Percentiles rank a stretch among this genome's conserved stretches.
Evolutionary conservation across 768 basidiomycete genomes (phyloP).

Genomic region (Boletus tomentosulus): DNA sequence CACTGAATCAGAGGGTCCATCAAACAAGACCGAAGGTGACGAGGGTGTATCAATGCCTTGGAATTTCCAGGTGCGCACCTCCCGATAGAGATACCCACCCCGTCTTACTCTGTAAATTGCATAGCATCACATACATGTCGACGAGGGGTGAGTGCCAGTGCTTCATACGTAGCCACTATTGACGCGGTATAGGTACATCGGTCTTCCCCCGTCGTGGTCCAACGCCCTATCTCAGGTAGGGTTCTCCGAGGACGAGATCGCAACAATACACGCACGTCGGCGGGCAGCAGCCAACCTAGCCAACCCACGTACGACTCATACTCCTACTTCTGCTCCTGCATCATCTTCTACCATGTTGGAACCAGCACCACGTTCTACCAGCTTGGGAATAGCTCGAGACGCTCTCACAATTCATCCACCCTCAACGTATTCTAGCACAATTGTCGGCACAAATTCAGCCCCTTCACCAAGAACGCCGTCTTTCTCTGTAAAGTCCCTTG

Average conservation of each 20-base stretch:
- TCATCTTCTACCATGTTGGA: conserved; percentile 17
- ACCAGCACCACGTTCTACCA: conserved; percentile 26
- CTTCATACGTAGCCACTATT: neutral
- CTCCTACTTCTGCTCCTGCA: conserved; percentile 4
- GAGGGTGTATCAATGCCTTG: conserved; percentile 65
- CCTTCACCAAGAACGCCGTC: conserved; percentile 20
- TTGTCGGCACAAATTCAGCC: neutral
- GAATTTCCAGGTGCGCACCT: conserved; percentile 60
- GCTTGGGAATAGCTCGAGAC: conserved; percentile 10
- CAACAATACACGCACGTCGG: conserved; percentile 46
- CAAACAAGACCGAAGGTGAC: conserved; percentile 37
- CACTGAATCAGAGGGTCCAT: conserved; percentile 1
- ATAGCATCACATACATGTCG: conserved; percentile 79
- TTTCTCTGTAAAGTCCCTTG: conserved; percentile 20
- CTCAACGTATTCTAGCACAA: conserved; percentile 14
- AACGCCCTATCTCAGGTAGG: conserved; percentile 56
- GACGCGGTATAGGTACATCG: conserved; percentile 42
- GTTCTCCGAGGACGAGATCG: conserved; percentile 67
- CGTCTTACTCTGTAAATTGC: conserved; percentile 1
- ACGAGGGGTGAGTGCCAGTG: conserved; percentile 53
- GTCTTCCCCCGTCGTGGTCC: conserved; percentile 74
- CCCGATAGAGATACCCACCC: neutral
- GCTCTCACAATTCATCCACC: conserved; percentile 8
- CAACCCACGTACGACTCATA: conserved; percentile 1
- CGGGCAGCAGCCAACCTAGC: conserved; percentile 15